Evolutionary conservation across 805 yeast species (phyloP), one percentile per base, ranked within the genome.

Genomic region (Saccharomyces eubayanus): DNA sequence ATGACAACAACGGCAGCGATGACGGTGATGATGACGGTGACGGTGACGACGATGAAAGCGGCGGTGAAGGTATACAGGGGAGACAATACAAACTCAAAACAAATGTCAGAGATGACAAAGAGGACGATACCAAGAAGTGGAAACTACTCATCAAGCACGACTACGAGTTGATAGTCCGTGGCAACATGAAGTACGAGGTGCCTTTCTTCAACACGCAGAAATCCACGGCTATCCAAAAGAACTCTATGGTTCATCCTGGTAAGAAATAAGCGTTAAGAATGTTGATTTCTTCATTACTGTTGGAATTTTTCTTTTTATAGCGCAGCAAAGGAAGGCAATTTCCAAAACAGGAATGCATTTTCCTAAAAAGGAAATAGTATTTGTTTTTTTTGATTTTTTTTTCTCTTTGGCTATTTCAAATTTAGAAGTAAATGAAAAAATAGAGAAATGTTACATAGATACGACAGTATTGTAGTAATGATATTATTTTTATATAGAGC

Each of bases 111-210:
- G 59, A 62, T 6, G 62, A 59, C 5, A 62, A 61, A 28, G 66
- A 66, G 12, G 66, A 69, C 51, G 75, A 72, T 49, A 53, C 63
- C 21, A 71, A 78, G 52, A 83, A 83, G 63, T 91, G 98, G 98
- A 79, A 80, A 51, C 74, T 75, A 11, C 80, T 92, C 11, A 82
- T 85, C 10, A 79, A 81, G 56, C 80, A 87, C 64, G 96, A 96
- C 11, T 92, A 91, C 67, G 96, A 89, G 56, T 73, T 92, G 59
- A 86, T 89, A 21, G 76, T 92, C 2, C 75, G 96, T 50, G 98
- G 98, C 1, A 82, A 84, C 24, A 76, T 92, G 65, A 82, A 80
- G 62, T 92, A 92, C 69, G 80, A 79, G 50, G 74, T 90, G 51
- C 94, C 96, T 1, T 74, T 91, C 57, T 73, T 77, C 31, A 70